A percentile compares a stretch with the other conserved stretches of the same genome.
Conservation (phyloP, 192 early-diverging fungal genomes). For the Oehlia diaphana region DNA sequence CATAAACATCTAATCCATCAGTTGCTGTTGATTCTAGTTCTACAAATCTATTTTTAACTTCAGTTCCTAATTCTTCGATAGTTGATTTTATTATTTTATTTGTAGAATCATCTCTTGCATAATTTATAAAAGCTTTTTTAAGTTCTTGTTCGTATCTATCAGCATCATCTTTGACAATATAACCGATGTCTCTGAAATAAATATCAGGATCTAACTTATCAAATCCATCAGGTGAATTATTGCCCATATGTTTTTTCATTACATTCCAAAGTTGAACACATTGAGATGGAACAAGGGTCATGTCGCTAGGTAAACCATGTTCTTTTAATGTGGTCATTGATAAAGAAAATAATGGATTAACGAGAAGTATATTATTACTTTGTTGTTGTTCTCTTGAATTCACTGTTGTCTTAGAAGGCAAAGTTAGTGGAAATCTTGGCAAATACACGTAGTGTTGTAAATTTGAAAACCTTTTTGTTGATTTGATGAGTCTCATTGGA, state of each 20-base stretch:
- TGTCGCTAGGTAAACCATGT: conserved; percentile 34
- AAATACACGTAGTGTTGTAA: conserved; percentile 40
- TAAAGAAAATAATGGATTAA: conserved; percentile 40
- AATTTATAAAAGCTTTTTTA: conserved; percentile 31
- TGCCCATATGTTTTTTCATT: conserved; percentile 25
- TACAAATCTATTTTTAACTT: conserved; percentile 15
- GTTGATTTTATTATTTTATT: background rate
- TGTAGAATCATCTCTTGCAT: conserved; percentile 2
- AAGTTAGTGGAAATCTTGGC: conserved; percentile 21
- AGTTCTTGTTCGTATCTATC: conserved; percentile 36
- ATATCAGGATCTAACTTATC: conserved; percentile 35
- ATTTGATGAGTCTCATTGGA: conserved; percentile 32
- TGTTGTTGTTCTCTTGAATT: background rate
- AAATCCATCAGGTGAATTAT: background rate
- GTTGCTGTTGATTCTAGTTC: conserved; percentile 34
- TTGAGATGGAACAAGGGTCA: conserved; percentile 36
- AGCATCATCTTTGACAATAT: conserved; percentile 34
- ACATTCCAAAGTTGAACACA: conserved; percentile 38
- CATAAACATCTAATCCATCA: conserved; percentile 31
- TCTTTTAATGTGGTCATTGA: conserved; percentile 15
- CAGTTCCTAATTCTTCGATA: conserved; percentile 2
- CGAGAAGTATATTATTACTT: conserved; percentile 22
- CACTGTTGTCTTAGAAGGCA: background rate
- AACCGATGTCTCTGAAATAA: conserved; percentile 30
- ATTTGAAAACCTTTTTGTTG: conserved; percentile 44